Evolutionary conservation across 2,329 filamentous ascomycete species (phyloP).

Genomic region (Diaporthe sp.): DNA sequence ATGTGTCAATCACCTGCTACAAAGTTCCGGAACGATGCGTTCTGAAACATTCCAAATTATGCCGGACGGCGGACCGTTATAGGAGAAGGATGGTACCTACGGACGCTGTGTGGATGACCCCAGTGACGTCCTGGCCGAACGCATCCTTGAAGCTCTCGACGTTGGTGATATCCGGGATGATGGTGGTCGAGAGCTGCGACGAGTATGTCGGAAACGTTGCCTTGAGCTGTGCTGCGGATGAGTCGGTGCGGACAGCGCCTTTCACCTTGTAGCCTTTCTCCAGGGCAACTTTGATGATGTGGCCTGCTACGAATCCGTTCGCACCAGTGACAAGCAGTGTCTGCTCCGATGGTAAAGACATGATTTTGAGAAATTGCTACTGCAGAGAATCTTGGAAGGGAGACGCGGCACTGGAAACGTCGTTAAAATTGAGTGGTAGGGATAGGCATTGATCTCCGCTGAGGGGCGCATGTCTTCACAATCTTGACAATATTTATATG

Average conservation of each 20-base stretch:
- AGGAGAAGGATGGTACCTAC: background rate
- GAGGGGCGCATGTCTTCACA: background rate
- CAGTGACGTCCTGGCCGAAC: conserved; percentile 46
- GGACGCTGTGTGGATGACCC: conserved; percentile 53
- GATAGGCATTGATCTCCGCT: background rate
- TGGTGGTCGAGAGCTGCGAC: conserved; percentile 43
- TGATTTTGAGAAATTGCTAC: background rate
- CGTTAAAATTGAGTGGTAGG: background rate
- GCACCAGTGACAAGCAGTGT: conserved; percentile 28
- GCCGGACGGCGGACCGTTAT: background rate
- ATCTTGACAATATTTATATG: background rate
- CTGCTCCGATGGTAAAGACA: conserved; percentile 1
- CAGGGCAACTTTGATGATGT: conserved; percentile 28
- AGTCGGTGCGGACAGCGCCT: conserved; percentile 21
- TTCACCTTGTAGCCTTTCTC: conserved; percentile 20
- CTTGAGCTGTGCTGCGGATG: background rate
- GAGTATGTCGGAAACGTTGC: conserved; percentile 1
- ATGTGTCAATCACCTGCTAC: background rate
- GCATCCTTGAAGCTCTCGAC: conserved; percentile 48
- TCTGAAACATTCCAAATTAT: background rate
- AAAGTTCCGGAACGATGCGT: too few relatives aligned
- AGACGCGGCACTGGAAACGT: background rate
- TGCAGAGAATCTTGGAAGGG: too few relatives aligned
- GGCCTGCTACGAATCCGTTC: conserved; percentile 11
- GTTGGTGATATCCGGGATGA: conserved; percentile 50